Conservation (phyloP, 441 rosid genomes). For the Adansonia madagascariensis region DNA sequence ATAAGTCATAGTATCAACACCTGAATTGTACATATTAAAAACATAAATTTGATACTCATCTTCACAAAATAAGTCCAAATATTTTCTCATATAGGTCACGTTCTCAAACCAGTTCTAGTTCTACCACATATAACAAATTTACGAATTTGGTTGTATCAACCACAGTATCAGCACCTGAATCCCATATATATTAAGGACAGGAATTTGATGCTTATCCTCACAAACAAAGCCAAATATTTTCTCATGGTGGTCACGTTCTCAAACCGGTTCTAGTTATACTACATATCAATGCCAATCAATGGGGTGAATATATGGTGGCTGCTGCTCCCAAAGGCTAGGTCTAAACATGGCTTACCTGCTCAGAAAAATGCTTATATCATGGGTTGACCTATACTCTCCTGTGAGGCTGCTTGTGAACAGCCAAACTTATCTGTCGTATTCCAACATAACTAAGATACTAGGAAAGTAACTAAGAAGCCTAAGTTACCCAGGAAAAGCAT, state of each 20-base stretch:
- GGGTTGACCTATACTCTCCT: background rate
- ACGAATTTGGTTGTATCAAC: background rate
- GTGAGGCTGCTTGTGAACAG: background rate
- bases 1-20: background rate
- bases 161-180: background rate
- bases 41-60: background rate
- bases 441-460: background rate
- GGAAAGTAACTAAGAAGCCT: background rate
- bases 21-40: background rate
- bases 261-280: background rate
- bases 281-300: background rate
- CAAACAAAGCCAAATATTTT: background rate
- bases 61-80: background rate
- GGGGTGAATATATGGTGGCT: background rate
- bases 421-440: background rate
- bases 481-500: background rate
- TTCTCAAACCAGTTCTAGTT: background rate
- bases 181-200: background rate
- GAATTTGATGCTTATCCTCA: constrained; percentile 13
- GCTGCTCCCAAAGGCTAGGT: background rate
- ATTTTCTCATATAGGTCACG: background rate
- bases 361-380: constrained; percentile 2
- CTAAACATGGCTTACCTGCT: constrained; percentile 12
- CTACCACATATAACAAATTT: background rate
- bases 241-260: background rate